These are phyloP conservation scores for Solanum piurae DNA, from an alignment of 257 asterid genomes.

Conservation along the genomic window DNA sequence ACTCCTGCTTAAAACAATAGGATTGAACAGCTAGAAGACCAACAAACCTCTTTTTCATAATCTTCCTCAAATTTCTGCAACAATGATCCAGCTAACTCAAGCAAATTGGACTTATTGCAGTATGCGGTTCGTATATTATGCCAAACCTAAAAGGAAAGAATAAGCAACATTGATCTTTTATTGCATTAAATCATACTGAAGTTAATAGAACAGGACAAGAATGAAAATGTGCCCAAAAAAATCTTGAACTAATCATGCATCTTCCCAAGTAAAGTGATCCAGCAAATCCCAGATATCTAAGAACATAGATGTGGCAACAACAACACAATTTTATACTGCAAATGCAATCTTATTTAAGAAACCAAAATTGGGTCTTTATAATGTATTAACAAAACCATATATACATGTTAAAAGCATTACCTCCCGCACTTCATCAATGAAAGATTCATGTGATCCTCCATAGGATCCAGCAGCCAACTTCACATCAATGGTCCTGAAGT, in stretches of 20 bases:
- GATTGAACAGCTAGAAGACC: background rate
- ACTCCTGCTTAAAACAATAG: background rate
- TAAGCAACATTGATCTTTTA: slow-evolving; percentile 3
- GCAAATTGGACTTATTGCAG: slow-evolving; percentile 53
- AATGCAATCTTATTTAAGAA: background rate
- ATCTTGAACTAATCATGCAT: background rate
- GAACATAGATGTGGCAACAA: background rate
- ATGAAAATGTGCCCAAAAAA: background rate
- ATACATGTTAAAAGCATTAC: slow-evolving; percentile 21
- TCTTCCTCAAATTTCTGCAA: slow-evolving; percentile 61
- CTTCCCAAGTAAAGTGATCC: background rate
- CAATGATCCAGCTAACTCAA: slow-evolving; percentile 55
- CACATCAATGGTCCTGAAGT: slow-evolving; percentile 85
- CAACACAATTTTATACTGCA: background rate
- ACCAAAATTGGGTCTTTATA: background rate
- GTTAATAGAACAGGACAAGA: background rate
- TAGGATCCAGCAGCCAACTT: slow-evolving; percentile 89
- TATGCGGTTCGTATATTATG: slow-evolving; percentile 58
- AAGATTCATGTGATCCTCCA: slow-evolving; percentile 84
- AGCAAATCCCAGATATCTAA: background rate
- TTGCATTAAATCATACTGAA: background rate
- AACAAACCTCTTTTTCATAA: slow-evolving; percentile 68
- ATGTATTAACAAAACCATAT: background rate
- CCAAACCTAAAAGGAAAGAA: slow-evolving; percentile 52
- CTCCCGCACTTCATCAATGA: slow-evolving; percentile 90